These are phyloP conservation scores for Ehretia macrophylla DNA, from an alignment of 257 asterid species.

Conservation along the genomic window DNA sequence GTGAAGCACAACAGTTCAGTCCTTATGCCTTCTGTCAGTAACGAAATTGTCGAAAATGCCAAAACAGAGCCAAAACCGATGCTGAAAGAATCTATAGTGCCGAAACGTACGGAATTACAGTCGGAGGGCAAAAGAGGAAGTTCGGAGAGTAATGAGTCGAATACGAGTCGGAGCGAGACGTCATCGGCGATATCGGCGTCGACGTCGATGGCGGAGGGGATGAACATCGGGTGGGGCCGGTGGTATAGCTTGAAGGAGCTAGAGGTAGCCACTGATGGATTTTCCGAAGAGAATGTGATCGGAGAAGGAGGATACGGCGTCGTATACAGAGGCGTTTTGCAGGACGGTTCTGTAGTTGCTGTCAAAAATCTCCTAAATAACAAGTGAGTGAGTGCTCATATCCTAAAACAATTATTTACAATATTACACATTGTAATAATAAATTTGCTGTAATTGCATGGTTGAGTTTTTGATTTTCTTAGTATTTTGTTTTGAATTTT, in stretches of 20 bases:
- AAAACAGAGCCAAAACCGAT: slow-evolving; percentile 36
- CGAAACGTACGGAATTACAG: slow-evolving; percentile 31
- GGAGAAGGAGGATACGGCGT: slow-evolving; percentile 26
- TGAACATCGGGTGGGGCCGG: slow-evolving; percentile 68
- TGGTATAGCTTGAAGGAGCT: slow-evolving; percentile 21
- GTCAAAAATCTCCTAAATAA: slow-evolving; percentile 19
- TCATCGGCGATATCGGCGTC: slow-evolving; percentile 65
- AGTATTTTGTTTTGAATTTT: not conserved
- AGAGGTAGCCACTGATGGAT: slow-evolving; percentile 12
- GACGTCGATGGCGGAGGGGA: slow-evolving; percentile 43
- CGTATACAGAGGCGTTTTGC: slow-evolving; percentile 21
- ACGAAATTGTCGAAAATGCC: slow-evolving; percentile 23
- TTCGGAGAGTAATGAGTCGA: slow-evolving; percentile 73
- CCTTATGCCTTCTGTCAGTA: slow-evolving; percentile 49
- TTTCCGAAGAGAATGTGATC: slow-evolving; percentile 17
- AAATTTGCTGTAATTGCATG: not conserved
- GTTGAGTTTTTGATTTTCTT: too few species aligned
- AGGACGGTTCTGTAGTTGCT: slow-evolving; percentile 20
- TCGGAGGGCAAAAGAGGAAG: slow-evolving; percentile 44
- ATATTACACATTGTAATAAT: not conserved
- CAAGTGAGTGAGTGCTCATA: slow-evolving; percentile 4
- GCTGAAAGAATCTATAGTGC: slow-evolving; percentile 25
- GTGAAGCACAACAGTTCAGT: slow-evolving; percentile 39
- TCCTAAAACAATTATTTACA: not conserved
- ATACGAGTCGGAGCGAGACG: slow-evolving; percentile 65